A percentile compares a stretch with the other conserved stretches of the same genome.
Evolutionary conservation across 768 basidiomycete genomes (phyloP).

Genomic region (Rubroboletus pulcherrimus): DNA sequence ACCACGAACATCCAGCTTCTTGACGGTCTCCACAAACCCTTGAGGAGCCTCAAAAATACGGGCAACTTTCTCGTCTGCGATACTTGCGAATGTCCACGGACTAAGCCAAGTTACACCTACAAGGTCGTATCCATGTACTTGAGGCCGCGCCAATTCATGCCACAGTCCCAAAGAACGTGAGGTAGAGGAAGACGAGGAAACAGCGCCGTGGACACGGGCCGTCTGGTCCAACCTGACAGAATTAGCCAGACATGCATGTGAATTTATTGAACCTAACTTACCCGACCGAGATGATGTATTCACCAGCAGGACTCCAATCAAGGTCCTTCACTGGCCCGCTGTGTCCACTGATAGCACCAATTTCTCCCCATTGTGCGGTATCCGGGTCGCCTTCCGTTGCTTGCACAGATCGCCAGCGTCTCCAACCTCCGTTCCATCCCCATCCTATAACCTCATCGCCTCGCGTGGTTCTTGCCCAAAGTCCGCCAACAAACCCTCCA

Average conservation of each 20-base stretch:
- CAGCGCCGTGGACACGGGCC: constrained; percentile 77
- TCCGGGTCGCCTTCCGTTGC: constrained; percentile 15
- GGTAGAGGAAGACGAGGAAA: constrained; percentile 21
- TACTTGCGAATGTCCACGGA: constrained; percentile 77
- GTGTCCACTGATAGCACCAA: constrained; percentile 84
- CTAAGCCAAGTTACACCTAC: constrained; percentile 74
- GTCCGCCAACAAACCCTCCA: constrained; percentile 88
- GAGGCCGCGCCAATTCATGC: constrained; percentile 90
- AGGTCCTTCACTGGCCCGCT: constrained; percentile 73
- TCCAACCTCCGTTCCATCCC: constrained; percentile 95
- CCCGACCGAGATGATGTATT: constrained; percentile 85
- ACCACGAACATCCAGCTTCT: constrained; percentile 45
- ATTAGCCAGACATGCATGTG: background rate
- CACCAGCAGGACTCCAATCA: constrained; percentile 82
- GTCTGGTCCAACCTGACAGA: constrained; percentile 79
- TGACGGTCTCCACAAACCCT: constrained; percentile 67
- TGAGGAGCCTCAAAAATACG: constrained; percentile 90
- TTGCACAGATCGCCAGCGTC: constrained; percentile 65
- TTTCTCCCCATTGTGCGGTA: constrained; percentile 65
- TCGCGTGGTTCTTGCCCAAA: constrained; percentile 56
- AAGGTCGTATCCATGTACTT: constrained; percentile 95
- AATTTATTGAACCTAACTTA: constrained; percentile 33
- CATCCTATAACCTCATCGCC: constrained; percentile 71
- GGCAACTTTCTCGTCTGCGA: constrained; percentile 94
- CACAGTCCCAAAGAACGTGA: constrained; percentile 39